Conservation (phyloP, 257 asterid genomes). For the Solanum corneliomulleri region DNA sequence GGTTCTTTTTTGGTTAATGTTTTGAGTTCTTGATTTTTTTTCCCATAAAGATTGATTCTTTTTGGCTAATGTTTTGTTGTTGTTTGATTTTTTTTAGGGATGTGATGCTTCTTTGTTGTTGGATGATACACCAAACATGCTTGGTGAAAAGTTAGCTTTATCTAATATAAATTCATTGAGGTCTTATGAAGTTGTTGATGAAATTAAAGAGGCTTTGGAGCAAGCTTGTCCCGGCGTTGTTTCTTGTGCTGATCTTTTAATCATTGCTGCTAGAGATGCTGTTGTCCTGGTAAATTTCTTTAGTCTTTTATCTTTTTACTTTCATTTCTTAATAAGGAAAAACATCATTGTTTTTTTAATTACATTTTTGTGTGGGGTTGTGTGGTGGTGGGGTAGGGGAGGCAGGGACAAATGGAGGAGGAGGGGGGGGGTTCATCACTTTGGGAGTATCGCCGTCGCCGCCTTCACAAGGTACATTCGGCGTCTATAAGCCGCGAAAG, state of each 20-base stretch:
- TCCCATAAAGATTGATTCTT: not conserved
- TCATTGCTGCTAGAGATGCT: slow-evolving; percentile 96
- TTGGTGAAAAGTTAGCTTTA: slow-evolving; percentile 65
- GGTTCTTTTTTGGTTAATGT: not conserved
- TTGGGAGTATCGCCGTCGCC: not conserved
- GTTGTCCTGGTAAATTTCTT: slow-evolving; percentile 48
- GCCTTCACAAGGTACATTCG: not conserved
- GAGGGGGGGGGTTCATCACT: not conserved
- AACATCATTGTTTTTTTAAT: not conserved
- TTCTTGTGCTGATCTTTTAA: slow-evolving; percentile 85
- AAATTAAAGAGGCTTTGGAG: slow-evolving; percentile 62
- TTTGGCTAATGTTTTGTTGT: not conserved
- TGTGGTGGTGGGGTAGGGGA: not conserved
- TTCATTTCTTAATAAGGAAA: not conserved
- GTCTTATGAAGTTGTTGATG: slow-evolving; percentile 68
- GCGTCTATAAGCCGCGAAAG: not conserved
- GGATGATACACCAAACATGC: slow-evolving; percentile 68
- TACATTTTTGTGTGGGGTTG: not conserved
- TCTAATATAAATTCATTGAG: slow-evolving; percentile 76
- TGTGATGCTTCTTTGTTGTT: slow-evolving; percentile 87
- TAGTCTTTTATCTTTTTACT: not conserved
- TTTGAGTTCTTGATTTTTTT: no score
- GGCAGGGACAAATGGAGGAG: not conserved
- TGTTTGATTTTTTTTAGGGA: slow-evolving; percentile 29
- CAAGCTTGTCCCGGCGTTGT: slow-evolving; percentile 56